A percentile compares a stretch with the other conserved stretches of the same genome.
Conservation (phyloP, 2,329 filamentous ascomycete genomes). For the Tricladium varicosporioides region DNA sequence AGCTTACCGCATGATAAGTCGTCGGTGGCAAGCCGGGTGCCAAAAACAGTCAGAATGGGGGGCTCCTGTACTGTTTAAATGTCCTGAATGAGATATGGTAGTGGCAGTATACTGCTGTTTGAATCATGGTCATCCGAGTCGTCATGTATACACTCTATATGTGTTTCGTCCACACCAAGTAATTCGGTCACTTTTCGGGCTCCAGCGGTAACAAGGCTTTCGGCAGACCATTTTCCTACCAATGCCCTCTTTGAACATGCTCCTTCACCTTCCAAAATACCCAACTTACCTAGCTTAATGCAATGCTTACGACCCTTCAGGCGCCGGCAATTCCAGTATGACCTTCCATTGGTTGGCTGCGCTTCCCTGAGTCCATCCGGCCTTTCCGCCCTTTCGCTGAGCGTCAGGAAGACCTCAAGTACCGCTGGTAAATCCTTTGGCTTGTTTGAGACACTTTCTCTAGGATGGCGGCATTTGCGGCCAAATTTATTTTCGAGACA, state of each 20-base stretch:
- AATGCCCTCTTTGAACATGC: neutral
- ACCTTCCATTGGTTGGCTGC: neutral
- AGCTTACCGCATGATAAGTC: no score
- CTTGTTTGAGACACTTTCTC: neutral
- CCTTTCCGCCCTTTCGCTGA: neutral
- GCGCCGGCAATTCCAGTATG: neutral
- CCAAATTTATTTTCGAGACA: neutral
- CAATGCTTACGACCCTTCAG: neutral
- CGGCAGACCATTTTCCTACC: neutral
- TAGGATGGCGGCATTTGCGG: neutral
- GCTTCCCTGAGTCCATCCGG: neutral
- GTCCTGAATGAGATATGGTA: neutral
- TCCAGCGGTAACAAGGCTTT: neutral
- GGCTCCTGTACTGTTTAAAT: no score
- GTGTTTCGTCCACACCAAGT: neutral
- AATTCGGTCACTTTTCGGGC: neutral
- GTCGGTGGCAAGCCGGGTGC: no score
- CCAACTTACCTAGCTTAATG: neutral
- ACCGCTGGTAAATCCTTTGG: neutral
- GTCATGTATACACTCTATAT: neutral
- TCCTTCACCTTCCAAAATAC: neutral
- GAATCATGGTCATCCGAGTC: neutral
- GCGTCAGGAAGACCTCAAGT: neutral
- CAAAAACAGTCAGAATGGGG: no score
- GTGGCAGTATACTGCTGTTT: neutral